These are phyloP conservation scores for Pyracantha coccinea DNA, from an alignment of 331 rosid genomes.

Conservation along the genomic window DNA sequence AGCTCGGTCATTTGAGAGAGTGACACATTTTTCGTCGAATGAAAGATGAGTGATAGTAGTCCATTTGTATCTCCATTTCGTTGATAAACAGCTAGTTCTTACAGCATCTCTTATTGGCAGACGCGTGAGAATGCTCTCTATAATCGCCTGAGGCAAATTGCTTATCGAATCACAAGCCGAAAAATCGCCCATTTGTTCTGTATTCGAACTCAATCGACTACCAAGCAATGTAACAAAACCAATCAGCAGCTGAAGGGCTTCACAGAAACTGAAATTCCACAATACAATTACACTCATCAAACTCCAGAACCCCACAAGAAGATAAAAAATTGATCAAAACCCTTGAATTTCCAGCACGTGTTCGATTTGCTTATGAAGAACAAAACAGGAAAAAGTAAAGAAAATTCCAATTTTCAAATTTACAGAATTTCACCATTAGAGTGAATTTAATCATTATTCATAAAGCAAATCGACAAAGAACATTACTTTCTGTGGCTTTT, in stretches of 20 bases:
- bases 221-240: neutral
- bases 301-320: neutral
- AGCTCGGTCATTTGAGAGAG: constrained; percentile 23
- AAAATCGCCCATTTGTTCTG: constrained; percentile 38
- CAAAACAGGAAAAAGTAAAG: neutral
- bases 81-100: constrained; percentile 69
- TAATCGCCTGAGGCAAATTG: constrained; percentile 77
- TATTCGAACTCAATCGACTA: neutral
- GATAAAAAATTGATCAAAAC: neutral
- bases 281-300: neutral
- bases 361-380: neutral
- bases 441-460: neutral
- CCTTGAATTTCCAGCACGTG: neutral
- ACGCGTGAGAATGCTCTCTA: constrained; percentile 57
- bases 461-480: neutral
- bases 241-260: constrained; percentile 4
- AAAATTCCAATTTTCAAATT: neutral
- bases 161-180: constrained; percentile 49
- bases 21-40: constrained; percentile 59
- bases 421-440: neutral
- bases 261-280: neutral
- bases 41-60: constrained; percentile 55
- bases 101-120: constrained; percentile 78
- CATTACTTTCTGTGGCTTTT: neutral
- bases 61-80: constrained; percentile 90